A percentile compares a stretch with the other conserved stretches of the same genome.
phyloP scores from a whole-genome alignment of 129 eudicot genomes.

The sunflower (Helianthus annuus) region HanXRQr2.0-SUNRISE NC_035438.2:1461405-1461904 shows the following conservation, averaged over 20 bases:
- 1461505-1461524: not conserved
- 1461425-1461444: not conserved
- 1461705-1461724: too few species aligned
- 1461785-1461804: too few species aligned
- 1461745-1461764: too few species aligned
- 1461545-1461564: not conserved
- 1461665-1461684: too few species aligned
- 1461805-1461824: too few species aligned
- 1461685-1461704: too few species aligned
- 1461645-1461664: not conserved
- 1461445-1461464: not conserved
- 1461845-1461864: too few species aligned
- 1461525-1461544: not conserved
- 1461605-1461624: not conserved
- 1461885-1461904: too few species aligned
- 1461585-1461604: not conserved
- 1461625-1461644: not conserved
- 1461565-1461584: not conserved
- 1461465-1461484: constrained; percentile 13
- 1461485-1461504: constrained; percentile 16
- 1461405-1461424: constrained; percentile 16
- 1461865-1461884: too few species aligned
- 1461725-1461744: too few species aligned
- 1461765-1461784: too few species aligned
- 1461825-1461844: too few species aligned